Evolutionary conservation across 164 flowering plant species (phyloP).

Genomic region (Cinnamomum chago): DNA sequence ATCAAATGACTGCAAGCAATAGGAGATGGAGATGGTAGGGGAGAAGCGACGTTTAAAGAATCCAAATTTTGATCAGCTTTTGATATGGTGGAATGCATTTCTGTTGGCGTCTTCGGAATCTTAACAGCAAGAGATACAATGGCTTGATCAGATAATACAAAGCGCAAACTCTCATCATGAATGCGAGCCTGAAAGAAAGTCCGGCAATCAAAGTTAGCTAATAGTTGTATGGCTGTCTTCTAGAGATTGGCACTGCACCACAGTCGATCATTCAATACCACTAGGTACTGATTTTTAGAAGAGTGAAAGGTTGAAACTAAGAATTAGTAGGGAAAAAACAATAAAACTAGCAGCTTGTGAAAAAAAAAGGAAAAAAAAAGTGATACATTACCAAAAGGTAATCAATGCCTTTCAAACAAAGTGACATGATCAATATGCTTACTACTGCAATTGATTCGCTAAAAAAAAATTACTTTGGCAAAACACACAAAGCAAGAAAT

Average conservation of each 20-base stretch:
- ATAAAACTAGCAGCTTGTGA: neutral
- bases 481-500: neutral
- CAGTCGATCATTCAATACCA: neutral
- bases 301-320: too few relatives aligned
- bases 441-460: too few relatives aligned
- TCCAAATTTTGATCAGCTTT: constrained; percentile 57
- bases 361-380: too few relatives aligned
- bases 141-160: constrained; percentile 80
- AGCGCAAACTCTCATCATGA: constrained; percentile 95
- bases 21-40: constrained; percentile 52
- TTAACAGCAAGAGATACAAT: constrained; percentile 60
- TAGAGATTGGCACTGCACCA: neutral
- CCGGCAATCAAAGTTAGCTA: constrained; percentile 7
- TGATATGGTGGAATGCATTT: constrained; percentile 38
- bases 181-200: constrained; percentile 77
- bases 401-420: neutral
- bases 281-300: neutral
- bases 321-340: neutral
- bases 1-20: constrained; percentile 65
- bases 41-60: constrained; percentile 15
- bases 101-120: constrained; percentile 42
- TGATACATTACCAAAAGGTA: neutral
- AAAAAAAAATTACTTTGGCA: neutral
- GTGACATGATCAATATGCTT: neutral
- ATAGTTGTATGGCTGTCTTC: neutral